These are phyloP conservation scores for Stephanodiscus triporus DNA, from an alignment of 108 stramenopile genomes.

Conservation along the genomic window DNA sequence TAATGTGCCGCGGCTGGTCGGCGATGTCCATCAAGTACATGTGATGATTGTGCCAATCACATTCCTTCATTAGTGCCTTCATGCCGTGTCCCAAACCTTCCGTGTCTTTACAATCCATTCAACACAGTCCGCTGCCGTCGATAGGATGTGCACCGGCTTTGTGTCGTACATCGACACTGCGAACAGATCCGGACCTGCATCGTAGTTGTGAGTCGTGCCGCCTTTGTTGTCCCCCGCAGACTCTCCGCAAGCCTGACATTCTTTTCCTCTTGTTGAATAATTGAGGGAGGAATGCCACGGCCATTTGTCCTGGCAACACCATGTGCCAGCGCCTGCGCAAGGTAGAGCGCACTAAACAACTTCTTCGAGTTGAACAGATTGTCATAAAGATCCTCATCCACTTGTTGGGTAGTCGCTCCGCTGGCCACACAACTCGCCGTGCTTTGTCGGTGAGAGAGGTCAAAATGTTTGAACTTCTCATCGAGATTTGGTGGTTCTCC, in stretches of 20 bases:
- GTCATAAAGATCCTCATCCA: conserved; percentile 22
- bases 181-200: conserved; percentile 15
- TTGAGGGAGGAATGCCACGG: conserved; percentile 1
- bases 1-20: conserved; percentile 32
- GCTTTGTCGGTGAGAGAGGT: conserved; percentile 13
- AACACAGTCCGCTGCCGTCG: conserved; percentile 14
- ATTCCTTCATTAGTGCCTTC: conserved; percentile 14
- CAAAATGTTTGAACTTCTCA: background rate
- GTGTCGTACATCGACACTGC: conserved; percentile 29
- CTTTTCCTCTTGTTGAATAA: background rate
- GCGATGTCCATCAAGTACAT: conserved; percentile 36
- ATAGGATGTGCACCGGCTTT: conserved; percentile 34
- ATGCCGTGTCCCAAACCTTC: conserved; percentile 17
- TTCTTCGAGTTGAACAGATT: conserved; percentile 23
- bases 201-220: conserved; percentile 10
- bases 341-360: conserved; percentile 10
- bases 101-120: conserved; percentile 38
- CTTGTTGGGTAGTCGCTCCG: conserved; percentile 13
- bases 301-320: conserved; percentile 8
- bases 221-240: conserved; percentile 17
- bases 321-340: background rate
- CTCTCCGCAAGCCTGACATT: background rate
- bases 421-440: conserved; percentile 5
- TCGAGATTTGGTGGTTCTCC: conserved; percentile 5
- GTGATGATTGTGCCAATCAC: conserved; percentile 38